Evolutionary conservation across 345 rosid genomes (phyloP).

Genomic region (rapeseed (Brassica napus)): Da-Ae NC_063446.1:41028001-41028500

Average conservation of each 20-base stretch:
- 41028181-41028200: background rate
- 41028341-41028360: conserved; percentile 1
- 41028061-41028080: background rate
- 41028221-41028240: background rate
- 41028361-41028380: conserved; percentile 14
- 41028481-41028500: background rate
- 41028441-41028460: conserved; percentile 16
- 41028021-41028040: background rate
- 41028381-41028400: background rate
- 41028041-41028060: background rate
- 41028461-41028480: conserved; percentile 17
- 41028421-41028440: conserved; percentile 27
- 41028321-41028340: background rate
- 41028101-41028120: background rate
- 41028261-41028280: background rate
- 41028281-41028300: background rate
- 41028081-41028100: background rate
- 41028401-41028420: conserved; percentile 21
- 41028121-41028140: background rate
- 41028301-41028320: background rate
- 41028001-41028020: background rate
- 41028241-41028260: background rate
- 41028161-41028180: background rate
- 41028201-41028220: background rate
- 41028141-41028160: background rate